Evolutionary conservation across 139 green algal species (phyloP).

Genomic region (Axilococcus clingmanii): DNA sequence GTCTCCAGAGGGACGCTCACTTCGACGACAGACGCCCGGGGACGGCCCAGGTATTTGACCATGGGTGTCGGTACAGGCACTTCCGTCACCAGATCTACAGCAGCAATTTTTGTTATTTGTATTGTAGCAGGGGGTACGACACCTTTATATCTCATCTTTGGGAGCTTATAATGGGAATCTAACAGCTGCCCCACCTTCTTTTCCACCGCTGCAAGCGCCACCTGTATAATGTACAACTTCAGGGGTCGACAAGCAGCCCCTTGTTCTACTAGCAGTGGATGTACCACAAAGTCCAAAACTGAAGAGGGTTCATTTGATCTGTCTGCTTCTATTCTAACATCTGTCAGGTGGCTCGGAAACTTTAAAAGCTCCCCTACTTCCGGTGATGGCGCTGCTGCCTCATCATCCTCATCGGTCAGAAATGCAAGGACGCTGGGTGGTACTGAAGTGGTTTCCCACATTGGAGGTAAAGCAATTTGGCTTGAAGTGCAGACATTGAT

Average conservation of each 20-base stretch:
- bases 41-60: neutral
- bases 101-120: neutral
- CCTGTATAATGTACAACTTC: conserved; percentile 1
- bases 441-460: neutral
- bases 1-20: neutral
- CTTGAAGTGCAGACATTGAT: conserved; percentile 2
- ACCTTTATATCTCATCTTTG: conserved; percentile 8
- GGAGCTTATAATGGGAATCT: conserved; percentile 3
- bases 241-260: neutral
- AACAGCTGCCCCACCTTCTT: neutral
- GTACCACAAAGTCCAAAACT: conserved; percentile 1
- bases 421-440: too few species aligned
- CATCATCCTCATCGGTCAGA: too few species aligned
- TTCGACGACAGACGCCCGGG: neutral
- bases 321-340: too few species aligned
- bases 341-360: too few species aligned
- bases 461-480: neutral
- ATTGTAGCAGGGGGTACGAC: neutral
- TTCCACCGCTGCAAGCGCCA: neutral
- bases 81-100: neutral
- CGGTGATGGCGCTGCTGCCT: too few species aligned
- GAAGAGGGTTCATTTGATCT: too few species aligned
- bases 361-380: too few species aligned
- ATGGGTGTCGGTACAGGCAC: neutral
- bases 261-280: conserved; percentile 1